These are phyloP conservation scores for Exserohilum turcica DNA, from an alignment of 2,329 filamentous ascomycete species.

Conservation along the genomic window DNA sequence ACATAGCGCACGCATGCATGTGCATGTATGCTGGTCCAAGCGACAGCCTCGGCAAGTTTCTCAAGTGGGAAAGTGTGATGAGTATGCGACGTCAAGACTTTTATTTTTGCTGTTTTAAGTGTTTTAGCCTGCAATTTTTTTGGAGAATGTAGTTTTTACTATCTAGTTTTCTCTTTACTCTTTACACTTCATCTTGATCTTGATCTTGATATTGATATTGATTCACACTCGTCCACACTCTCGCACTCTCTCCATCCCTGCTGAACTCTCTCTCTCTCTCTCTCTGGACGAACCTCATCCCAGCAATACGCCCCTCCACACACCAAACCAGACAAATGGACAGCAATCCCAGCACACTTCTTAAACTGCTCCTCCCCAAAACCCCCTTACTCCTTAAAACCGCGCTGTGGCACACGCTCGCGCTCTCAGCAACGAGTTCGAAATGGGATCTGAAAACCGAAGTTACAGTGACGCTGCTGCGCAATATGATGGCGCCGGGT, in stretches of 20 bases:
- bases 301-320: too few relatives aligned
- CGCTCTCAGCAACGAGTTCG: slow-evolving; percentile 69
- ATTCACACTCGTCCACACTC: too few relatives aligned
- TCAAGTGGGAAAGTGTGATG: not conserved
- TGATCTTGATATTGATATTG: too few relatives aligned
- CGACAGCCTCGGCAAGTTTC: slow-evolving; percentile 20
- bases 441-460: slow-evolving; percentile 82
- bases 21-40: slow-evolving; percentile 2
- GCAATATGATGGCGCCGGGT: slow-evolving; percentile 53
- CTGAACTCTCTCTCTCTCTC: too few relatives aligned
- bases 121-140: too few relatives aligned
- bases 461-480: slow-evolving; percentile 72
- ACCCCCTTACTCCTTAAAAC: slow-evolving; percentile 68
- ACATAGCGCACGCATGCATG: too few relatives aligned
- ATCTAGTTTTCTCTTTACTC: not conserved
- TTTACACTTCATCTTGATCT: not conserved
- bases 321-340: slow-evolving; percentile 37
- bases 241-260: too few relatives aligned
- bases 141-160: too few relatives aligned
- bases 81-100: slow-evolving; percentile 24
- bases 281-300: too few relatives aligned
- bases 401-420: slow-evolving; percentile 67
- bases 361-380: slow-evolving; percentile 44
- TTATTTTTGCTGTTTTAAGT: too few relatives aligned
- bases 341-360: slow-evolving; percentile 40